Base-by-base conservation (phyloP, 371 early-diverging fungal genomes). In the Lichtheimia hyalospora region DNA sequence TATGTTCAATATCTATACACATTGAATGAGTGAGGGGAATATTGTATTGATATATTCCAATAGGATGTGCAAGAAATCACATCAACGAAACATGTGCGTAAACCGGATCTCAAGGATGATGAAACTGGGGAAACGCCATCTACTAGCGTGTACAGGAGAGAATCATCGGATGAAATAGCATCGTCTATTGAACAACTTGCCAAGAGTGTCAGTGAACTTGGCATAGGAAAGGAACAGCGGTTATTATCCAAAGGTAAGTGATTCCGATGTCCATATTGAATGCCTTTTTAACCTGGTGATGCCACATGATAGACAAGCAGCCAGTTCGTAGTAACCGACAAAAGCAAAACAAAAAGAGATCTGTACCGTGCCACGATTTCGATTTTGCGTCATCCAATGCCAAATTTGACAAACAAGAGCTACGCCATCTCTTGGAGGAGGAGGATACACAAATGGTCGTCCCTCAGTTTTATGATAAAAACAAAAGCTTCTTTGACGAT, bases 361-460 rank as follows among this genome's bases (percentile, higher is more conserved):
- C 5, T 48, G 55, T n/a, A 94, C 96, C 10, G 69, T 83, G 42
- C 82, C 85, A 3, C 10, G 95, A 94, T 57, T 96, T 92, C 70
- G 93, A 96, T 70, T 96, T 96, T 79, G 93, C 90, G 68, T 79
- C 85, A 3, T 79, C 92, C 44, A 95, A 94, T 64, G 92, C 93
- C 40, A 94, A 95, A 71, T 94, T 95, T 67, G 82, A 94, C 73
- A 93, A 93, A 74, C 89, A 92, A 42, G 66, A 92, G 27, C 73
- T 84, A 40, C 84, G 87, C 62, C 88, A 90, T 25, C 64, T 93
- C 25, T 75, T 81, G 51, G 25, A 25, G 2, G 75, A 74, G 18
- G 60, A 82, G 1, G 75, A 78, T 41, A 70, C 72, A 3, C 34
- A 34, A 34, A 10, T 2, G 0, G 34, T 34, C 10, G 34, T 34